Evolutionary conservation across 768 basidiomycete genomes (phyloP).

Genomic region (Aureoboletus auriporus): DNA sequence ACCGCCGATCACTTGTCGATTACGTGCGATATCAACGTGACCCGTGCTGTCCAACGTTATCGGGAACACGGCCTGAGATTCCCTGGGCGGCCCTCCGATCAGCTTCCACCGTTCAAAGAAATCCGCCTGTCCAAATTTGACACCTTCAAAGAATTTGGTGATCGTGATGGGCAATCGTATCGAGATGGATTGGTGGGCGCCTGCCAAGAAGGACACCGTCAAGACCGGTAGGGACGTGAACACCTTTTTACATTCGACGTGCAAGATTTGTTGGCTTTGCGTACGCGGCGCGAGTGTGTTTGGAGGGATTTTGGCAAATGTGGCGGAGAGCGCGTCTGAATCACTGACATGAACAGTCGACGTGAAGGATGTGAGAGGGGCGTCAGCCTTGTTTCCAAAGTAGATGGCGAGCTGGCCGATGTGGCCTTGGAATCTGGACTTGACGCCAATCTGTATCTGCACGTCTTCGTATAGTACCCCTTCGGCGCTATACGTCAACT

Average conservation of each 20-base stretch:
- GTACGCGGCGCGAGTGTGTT: conserved; percentile 75
- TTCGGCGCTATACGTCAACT: conserved; percentile 72
- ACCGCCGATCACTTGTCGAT: conserved; percentile 76
- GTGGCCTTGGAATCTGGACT: conserved; percentile 94
- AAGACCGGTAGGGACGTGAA: conserved; percentile 78
- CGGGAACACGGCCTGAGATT: conserved; percentile 85
- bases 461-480: conserved; percentile 95
- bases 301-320: conserved; percentile 89
- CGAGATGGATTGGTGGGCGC: conserved; percentile 82
- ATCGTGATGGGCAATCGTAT: conserved; percentile 83
- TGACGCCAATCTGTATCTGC: conserved; percentile 93
- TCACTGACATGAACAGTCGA: conserved; percentile 73
- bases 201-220: conserved; percentile 86
- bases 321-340: conserved; percentile 70
- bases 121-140: conserved; percentile 74
- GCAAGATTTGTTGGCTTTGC: conserved; percentile 90
- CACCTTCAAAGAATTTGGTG: conserved; percentile 92
- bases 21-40: conserved; percentile 68
- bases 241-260: conserved; percentile 90
- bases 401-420: conserved; percentile 92
- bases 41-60: conserved; percentile 63
- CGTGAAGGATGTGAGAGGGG: conserved; percentile 88
- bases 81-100: conserved; percentile 92
- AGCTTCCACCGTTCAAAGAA: conserved; percentile 99
- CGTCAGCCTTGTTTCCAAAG: conserved; percentile 91